These are phyloP conservation scores for Phytophthora podocarpi DNA, from an alignment of 352 stramenopile species.

Conservation along the genomic window DNA sequence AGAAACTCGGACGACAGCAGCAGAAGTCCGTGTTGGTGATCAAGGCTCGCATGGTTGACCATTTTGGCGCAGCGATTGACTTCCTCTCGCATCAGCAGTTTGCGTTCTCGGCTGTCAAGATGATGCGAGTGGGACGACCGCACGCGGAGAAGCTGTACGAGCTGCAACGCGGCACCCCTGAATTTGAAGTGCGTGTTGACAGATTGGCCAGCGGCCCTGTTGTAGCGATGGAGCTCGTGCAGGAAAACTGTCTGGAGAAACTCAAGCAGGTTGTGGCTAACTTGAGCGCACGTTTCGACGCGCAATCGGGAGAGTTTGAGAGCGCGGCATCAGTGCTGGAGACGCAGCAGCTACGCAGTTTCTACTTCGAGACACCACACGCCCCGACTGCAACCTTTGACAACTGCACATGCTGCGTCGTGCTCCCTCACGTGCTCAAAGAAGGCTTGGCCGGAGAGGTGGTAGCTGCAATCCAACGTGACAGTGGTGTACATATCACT, in stretches of 20 bases:
- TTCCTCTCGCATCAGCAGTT: conserved; percentile 75
- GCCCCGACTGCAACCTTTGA: conserved; percentile 75
- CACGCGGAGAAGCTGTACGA: conserved; percentile 67
- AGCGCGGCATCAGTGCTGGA: conserved; percentile 58
- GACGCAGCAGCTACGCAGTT: conserved; percentile 57
- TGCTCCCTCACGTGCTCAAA: conserved; percentile 94
- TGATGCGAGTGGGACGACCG: conserved; percentile 50
- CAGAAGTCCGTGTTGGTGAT: conserved; percentile 78
- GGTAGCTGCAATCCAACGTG: conserved; percentile 77
- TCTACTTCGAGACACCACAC: conserved; percentile 69
- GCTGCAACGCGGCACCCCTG: conserved; percentile 37
- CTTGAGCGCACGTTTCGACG: conserved; percentile 51
- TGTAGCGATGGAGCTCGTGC: conserved; percentile 79
- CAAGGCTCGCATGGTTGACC: conserved; percentile 52
- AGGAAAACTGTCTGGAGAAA: conserved; percentile 69
- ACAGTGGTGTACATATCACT: conserved; percentile 73
- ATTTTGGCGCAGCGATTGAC: conserved; percentile 59
- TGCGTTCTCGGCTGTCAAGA: conserved; percentile 79
- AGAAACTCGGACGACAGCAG: conserved; percentile 66
- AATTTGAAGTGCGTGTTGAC: conserved; percentile 44
- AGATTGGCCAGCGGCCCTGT: conserved; percentile 45
- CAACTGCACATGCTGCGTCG: conserved; percentile 92
- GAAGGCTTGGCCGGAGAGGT: conserved; percentile 55
- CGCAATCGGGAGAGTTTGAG: conserved; percentile 51
- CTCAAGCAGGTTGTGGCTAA: conserved; percentile 58